Evolutionary conservation across 371 early-diverging fungal species (phyloP).

Genomic region (Nematocida ausubeli): DNA sequence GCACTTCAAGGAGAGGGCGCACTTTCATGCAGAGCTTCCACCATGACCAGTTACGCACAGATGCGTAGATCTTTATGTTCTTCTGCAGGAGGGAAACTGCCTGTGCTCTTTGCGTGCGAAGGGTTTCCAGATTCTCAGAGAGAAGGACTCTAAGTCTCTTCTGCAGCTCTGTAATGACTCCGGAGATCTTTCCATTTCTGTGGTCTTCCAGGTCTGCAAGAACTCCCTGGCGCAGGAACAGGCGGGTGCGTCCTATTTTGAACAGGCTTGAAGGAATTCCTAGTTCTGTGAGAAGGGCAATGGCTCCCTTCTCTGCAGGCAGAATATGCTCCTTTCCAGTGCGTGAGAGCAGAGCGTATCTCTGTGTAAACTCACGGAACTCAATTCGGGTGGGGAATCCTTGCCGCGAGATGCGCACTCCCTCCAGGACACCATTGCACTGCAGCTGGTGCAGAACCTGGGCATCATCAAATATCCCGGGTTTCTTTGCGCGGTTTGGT

Average conservation of each 20-base stretch:
- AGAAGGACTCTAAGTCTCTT: constrained; percentile 79
- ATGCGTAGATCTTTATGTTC: constrained; percentile 58
- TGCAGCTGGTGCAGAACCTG: constrained; percentile 87
- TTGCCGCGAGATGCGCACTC: constrained; percentile 91
- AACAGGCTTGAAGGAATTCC: constrained; percentile 68
- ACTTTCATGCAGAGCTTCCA: constrained; percentile 79
- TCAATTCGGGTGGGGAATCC: constrained; percentile 90
- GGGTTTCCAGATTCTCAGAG: constrained; percentile 69
- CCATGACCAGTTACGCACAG: constrained; percentile 65
- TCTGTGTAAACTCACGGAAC: constrained; percentile 85
- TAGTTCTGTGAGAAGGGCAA: constrained; percentile 17
- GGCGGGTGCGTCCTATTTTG: constrained; percentile 84
- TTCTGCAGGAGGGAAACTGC: constrained; percentile 56
- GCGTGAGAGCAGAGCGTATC: constrained; percentile 75
- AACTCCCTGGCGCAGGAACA: constrained; percentile 95
- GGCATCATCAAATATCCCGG: constrained; percentile 75
- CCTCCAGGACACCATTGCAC: constrained; percentile 98
- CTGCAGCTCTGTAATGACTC: constrained; percentile 73
- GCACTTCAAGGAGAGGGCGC: constrained; percentile 86
- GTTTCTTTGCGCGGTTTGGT: constrained; percentile 86
- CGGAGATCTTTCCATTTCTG: constrained; percentile 72
- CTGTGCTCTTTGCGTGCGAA: constrained; percentile 23
- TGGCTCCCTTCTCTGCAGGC: constrained; percentile 21
- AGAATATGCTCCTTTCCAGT: constrained; percentile 15
- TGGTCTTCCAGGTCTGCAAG: constrained; percentile 87